Base-by-base conservation (phyloP, 805 yeast species). In the Candida yuanshanica region DNA sequence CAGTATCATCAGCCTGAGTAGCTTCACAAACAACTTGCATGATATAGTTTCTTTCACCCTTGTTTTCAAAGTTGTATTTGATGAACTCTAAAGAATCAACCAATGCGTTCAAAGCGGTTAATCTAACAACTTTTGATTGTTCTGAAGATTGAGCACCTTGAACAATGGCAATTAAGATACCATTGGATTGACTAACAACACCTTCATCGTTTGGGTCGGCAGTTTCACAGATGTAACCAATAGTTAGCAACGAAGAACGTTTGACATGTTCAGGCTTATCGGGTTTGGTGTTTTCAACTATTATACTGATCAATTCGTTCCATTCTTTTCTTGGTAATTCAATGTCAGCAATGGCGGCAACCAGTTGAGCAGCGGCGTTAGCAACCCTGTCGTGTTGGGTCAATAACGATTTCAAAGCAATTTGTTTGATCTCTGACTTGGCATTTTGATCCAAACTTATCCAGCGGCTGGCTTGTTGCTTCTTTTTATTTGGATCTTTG, bases 1-100 rank as follows among this genome's bases (percentile, higher is more conserved):
- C 95, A 35, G 72, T 66, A 56, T 83, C 84, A 26, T 76, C 74
- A 18, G 95, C 85, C 63, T 91, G 96, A n/a, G 99, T 90, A 14
- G 97, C 96, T 66, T 93, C 98, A 67, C 99, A 93, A 13, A 93
- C 97, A 33, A 93, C 97, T 70, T 89, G 96, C 99, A 93, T 93
- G 62, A 93, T 85, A 65, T 84, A 89, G 62, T 93, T 90, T 59
- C 99, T 79, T 70, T 93, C 99, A 46, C 93, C 95, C 59, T 91
- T 98, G 45, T 84, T 76, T 53, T 81, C 89, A 70, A 93, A 93
- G 65, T 93, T 93, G 56, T 72, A 75, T 46, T 83, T 79, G 64
- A 93, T 88, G 63, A 91, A 93, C 50, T 83, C 95, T 52, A 93
- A 74, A 23, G 98, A 89, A 65, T 84, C 85, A 34, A 85, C 95